These are phyloP conservation scores for Podospora comata DNA, from an alignment of 495 filamentous ascomycete species.

Conservation along the genomic window DNA sequence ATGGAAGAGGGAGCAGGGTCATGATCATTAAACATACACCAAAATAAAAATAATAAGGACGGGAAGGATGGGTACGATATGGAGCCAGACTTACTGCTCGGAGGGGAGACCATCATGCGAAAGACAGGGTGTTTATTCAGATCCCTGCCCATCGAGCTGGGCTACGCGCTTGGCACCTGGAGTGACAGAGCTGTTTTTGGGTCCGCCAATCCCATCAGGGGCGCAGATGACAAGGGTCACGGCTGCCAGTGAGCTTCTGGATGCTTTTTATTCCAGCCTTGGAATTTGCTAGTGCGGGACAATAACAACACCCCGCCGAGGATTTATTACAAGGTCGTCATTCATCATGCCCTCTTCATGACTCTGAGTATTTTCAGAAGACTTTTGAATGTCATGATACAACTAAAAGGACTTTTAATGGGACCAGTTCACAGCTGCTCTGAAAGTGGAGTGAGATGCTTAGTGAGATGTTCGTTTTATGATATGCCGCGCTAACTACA, in stretches of 20 bases:
- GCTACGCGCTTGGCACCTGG: conserved; percentile 1
- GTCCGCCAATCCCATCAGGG: conserved; percentile 5
- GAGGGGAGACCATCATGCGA: conserved; percentile 12
- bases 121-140: conserved; percentile 21
- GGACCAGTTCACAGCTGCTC: not conserved
- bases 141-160: conserved; percentile 7
- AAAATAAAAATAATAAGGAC: conserved; percentile 13
- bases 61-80: conserved; percentile 15
- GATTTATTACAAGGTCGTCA: not conserved
- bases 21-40: conserved; percentile 13
- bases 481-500: not conserved
- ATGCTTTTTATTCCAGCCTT: not conserved
- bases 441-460: not conserved
- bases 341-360: not conserved
- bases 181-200: conserved; percentile 3
- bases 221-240: not conserved
- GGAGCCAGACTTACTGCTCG: conserved; percentile 14
- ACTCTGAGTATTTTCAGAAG: not conserved
- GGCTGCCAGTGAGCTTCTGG: not conserved
- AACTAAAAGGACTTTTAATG: not conserved
- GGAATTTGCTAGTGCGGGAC: not conserved
- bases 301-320: not conserved
- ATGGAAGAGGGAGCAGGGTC: conserved; percentile 9
- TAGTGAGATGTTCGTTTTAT: not conserved
- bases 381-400: not conserved